A percentile compares a stretch with the other conserved stretches of the same genome.
phyloP scores from a whole-genome alignment of 2,329 filamentous ascomycete genomes.

The Fusarium tuaranense region DNA sequence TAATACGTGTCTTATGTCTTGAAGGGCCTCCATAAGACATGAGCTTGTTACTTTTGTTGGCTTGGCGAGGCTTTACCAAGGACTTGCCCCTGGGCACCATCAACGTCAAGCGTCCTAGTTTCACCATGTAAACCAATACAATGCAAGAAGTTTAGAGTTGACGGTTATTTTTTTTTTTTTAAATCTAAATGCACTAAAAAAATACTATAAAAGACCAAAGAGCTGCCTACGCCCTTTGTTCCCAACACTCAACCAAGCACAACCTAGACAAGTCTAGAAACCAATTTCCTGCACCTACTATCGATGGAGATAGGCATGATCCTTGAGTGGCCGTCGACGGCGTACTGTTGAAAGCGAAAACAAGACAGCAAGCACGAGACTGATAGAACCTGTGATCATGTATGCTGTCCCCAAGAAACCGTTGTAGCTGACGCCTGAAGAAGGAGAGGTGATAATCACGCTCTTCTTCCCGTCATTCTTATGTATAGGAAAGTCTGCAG shows the following conservation, averaged over 20 bases:
- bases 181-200: too few species aligned
- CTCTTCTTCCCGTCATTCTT: neutral
- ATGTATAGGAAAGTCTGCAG: neutral
- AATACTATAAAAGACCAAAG: too few species aligned
- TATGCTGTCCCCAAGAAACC: neutral
- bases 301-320: neutral
- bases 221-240: neutral
- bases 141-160: too few species aligned
- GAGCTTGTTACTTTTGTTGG: too few species aligned
- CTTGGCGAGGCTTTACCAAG: too few species aligned
- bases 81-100: too few species aligned
- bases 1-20: too few species aligned
- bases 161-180: too few species aligned
- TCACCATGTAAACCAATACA: too few species aligned
- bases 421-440: neutral
- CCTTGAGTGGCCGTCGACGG: neutral
- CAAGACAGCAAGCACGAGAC: neutral
- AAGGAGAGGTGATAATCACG: neutral
- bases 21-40: too few species aligned
- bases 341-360: neutral
- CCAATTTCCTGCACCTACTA: neutral
- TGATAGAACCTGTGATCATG: neutral
- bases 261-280: neutral
- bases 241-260: neutral
- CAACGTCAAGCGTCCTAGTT: too few species aligned